Evolutionary conservation across 2,329 filamentous ascomycete genomes (phyloP).

Genomic region (Lachnellula cervina): DNA sequence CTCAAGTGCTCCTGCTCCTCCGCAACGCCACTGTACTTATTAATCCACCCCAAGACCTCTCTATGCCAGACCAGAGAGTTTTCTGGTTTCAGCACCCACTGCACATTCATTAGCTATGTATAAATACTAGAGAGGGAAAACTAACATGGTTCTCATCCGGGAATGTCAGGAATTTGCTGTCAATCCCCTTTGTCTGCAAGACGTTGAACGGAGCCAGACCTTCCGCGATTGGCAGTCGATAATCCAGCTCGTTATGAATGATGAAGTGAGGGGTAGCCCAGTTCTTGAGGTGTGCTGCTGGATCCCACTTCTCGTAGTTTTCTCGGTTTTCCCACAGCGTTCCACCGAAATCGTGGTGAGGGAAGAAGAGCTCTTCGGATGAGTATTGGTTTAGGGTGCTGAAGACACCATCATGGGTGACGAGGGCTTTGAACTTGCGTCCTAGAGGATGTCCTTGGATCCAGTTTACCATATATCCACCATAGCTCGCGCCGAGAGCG

Average conservation of each 20-base stretch:
- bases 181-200: constrained; percentile 55
- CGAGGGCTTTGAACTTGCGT: constrained; percentile 79
- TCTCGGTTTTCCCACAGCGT: constrained; percentile 51
- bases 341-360: constrained; percentile 60
- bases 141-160: constrained; percentile 61
- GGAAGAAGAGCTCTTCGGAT: constrained; percentile 67
- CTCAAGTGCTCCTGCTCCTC: constrained; percentile 20
- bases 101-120: not conserved
- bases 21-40: constrained; percentile 52
- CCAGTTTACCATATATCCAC: constrained; percentile 82
- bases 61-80: constrained; percentile 88
- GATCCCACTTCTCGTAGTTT: constrained; percentile 66
- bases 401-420: constrained; percentile 85
- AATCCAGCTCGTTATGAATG: constrained; percentile 88
- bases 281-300: constrained; percentile 45
- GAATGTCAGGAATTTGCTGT: constrained; percentile 60
- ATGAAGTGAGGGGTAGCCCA: constrained; percentile 77
- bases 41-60: constrained; percentile 76
- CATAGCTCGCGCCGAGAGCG: constrained; percentile 69
- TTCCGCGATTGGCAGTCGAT: constrained; percentile 80
- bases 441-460: constrained; percentile 83
- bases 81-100: constrained; percentile 86
- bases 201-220: constrained; percentile 62
- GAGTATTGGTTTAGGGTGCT: constrained; percentile 61
- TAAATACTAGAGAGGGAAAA: not conserved